A percentile compares a stretch with the other conserved stretches of the same genome.
These are phyloP conservation scores for Medakamo hakoo DNA, from an alignment of 139 green algal species.

Conservation along the genomic window DNA sequence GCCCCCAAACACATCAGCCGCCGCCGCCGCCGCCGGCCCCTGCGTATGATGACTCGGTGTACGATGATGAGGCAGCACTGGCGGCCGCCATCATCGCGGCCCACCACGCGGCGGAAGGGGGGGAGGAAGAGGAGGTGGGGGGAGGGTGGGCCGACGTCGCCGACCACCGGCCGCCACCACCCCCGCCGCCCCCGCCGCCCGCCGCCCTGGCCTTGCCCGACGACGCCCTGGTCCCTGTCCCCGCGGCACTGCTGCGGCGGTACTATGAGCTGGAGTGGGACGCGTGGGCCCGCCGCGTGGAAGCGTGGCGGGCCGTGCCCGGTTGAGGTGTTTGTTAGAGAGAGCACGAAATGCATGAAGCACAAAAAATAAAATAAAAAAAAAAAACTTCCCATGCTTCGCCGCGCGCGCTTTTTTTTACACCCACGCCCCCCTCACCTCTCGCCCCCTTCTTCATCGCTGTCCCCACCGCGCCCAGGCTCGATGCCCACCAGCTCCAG, in stretches of 20 bases:
- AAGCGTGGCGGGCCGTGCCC: neutral
- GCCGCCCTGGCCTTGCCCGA: too few relatives aligned
- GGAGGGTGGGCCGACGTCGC: too few relatives aligned
- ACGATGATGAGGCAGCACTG: too few relatives aligned
- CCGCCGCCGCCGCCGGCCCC: too few relatives aligned
- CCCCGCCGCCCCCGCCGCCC: too few relatives aligned
- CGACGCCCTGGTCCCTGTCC: slow-evolving; percentile 4
- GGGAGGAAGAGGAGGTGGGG: neutral
- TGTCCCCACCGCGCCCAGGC: neutral
- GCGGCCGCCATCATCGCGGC: neutral
- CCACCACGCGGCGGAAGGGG: neutral
- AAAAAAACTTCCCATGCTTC: neutral
- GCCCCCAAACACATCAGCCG: too few relatives aligned
- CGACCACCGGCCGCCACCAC: neutral
- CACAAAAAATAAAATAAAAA: too few relatives aligned
- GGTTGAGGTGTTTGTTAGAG: neutral
- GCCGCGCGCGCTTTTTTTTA: neutral
- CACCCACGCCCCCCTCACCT: too few relatives aligned
- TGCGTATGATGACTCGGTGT: too few relatives aligned
- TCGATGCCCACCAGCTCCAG: slow-evolving; percentile 30
- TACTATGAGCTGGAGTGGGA: slow-evolving; percentile 17
- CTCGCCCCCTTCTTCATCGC: neutral
- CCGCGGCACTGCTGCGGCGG: slow-evolving; percentile 1
- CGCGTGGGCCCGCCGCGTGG: slow-evolving; percentile 2
- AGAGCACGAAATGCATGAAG: too few relatives aligned